Base-by-base conservation (phyloP, 768 basidiomycete genomes). In the Tricholoma furcatifolium region DNA sequence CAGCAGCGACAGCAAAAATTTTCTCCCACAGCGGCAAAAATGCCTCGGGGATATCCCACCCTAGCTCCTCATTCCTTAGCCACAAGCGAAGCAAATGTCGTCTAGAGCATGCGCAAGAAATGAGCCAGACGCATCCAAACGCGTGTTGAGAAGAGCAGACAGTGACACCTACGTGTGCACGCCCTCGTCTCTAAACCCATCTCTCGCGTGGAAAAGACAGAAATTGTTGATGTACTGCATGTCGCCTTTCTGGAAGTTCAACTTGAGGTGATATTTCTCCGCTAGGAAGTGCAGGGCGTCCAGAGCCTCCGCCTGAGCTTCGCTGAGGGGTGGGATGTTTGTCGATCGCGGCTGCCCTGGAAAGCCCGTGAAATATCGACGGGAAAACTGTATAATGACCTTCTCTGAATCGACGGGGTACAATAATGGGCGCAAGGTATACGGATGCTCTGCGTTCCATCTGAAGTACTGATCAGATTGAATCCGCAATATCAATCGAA, bases 281-380 rank as follows among this genome's bases (percentile, higher is more conserved):
- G 72, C 75, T 5, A 73, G 56, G 59, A 74, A 78, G 50, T 78
- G 76, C 9, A 78, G 55, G 2, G 71, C 67, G 51, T 78, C 75
- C n/a, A 78, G 57, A 5, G 76, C 76, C 57, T 78, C 76, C 2
- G 76, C 76, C 50, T 78, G 76, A 6, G 75, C 75, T 50, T 78
- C 76, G 1, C 72, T 71, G 51, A 78, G 75, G 0, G 75, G 74
- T n/a, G 76, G 76, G 44, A 78, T 77, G 49, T 67, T 27, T 55
- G 55, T 52, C 67, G 74, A 41, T 51, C 55, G 14, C 61, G 66
- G 57, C 63, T 77, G 46, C 12, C 56, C 60, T 7, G 56, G 51
- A 42, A 58, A 61, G 14, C 76, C 75, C 0, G 75, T 77, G 55
- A 77, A 75, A 43, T 70, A 70, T 6, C 75, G 69, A 4, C 77